Base-by-base conservation (phyloP, 768 basidiomycete species). In the Suillus weaverae region DNA sequence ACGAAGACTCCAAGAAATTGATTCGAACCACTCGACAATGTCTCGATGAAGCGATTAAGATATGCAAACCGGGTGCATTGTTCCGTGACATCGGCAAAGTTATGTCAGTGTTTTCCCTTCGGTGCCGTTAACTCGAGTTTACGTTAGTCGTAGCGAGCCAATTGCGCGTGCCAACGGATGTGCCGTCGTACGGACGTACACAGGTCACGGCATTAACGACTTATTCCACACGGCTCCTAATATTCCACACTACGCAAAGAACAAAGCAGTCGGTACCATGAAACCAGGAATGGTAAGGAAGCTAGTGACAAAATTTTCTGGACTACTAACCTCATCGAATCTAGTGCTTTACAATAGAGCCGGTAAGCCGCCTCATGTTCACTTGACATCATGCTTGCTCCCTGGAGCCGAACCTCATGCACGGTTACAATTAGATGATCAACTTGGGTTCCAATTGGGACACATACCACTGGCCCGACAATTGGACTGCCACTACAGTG, bases 401-500 rank as follows among this genome's bases (percentile, higher is more conserved):
- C 48, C 39, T 39, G 57, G 57, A 32, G 57, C 57, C 57, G 57
- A 59, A 4, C 39, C 54, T 64, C 57, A 43, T 66, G 65, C 64
- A 43, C 16, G 62, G 57, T 70, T 71, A 60, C 76, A 11, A 59
- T 39, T 18, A 97, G 86, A 98, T 98, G 96, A 89, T 97, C 69
- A 98, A 98, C 75, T 76, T 94, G 22, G 96, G 96, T 6, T 82
- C 83, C 60, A 86, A 82, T 67, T 91, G 90, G 88, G 85, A 85
- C 36, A 85, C 87, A 62, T 81, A 89, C 26, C 93, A 95, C 73
- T 95, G 95, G 95, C 90, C 90, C 38, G 95, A 97, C 75, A 89
- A 94, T 72, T 99, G 97, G 97, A 99, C 97, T 3, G 94, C 96
- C 1, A 94, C 91, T 26, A 99, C 97, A 5, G 77, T 84, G 14